These are phyloP conservation scores for Heliamphora pulchella DNA, from an alignment of 179 eudicot species.

Conservation along the genomic window DNA sequence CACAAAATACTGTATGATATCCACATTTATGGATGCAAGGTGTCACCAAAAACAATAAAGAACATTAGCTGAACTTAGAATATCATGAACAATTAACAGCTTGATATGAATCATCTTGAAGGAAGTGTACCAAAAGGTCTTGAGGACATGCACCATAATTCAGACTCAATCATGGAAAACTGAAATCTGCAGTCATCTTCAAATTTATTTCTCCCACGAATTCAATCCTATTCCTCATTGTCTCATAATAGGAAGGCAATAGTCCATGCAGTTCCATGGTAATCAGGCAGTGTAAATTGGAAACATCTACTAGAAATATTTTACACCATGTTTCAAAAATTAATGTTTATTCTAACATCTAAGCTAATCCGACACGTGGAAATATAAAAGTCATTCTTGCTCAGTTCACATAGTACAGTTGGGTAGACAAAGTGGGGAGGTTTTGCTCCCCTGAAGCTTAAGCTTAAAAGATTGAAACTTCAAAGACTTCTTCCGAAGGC, in stretches of 20 bases:
- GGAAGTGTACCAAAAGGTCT: background rate
- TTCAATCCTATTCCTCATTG: background rate
- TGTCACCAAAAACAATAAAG: too few relatives aligned
- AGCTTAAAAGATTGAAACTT: background rate
- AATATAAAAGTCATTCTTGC: background rate
- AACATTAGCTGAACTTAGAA: background rate
- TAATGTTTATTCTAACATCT: background rate
- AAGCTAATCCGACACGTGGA: conserved; percentile 6
- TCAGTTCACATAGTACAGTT: background rate
- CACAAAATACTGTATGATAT: background rate
- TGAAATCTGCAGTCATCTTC: background rate
- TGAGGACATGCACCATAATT: background rate
- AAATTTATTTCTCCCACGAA: background rate
- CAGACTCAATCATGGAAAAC: background rate
- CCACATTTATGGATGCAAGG: too few relatives aligned
- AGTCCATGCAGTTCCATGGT: background rate
- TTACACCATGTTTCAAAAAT: background rate
- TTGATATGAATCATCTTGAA: background rate
- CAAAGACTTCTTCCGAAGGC: background rate
- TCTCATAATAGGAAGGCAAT: background rate
- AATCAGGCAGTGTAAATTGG: background rate
- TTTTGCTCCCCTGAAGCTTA: conserved; percentile 7
- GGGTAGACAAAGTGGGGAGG: background rate
- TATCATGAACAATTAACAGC: background rate
- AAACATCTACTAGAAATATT: background rate